phyloP scores from a whole-genome alignment of 805 yeast species.

The Wickerhamomyces xylosicus region DNA sequence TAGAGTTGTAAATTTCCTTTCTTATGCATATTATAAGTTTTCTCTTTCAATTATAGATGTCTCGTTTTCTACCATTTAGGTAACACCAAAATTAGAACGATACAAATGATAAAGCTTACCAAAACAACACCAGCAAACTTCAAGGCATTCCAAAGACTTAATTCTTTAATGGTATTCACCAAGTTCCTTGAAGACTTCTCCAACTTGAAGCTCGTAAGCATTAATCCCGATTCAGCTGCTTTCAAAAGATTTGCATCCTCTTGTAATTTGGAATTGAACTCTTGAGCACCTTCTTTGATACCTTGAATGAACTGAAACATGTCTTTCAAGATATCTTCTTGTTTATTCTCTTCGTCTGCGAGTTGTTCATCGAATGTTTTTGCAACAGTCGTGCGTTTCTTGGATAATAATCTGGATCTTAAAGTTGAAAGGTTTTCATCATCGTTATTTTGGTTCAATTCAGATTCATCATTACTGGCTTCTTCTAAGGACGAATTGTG shows the following conservation, averaged over 20 bases:
- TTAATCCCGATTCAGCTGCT: conserved; percentile 32
- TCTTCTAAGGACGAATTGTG: conserved; percentile 4
- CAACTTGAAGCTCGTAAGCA: conserved; percentile 26
- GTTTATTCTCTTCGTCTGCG: conserved; percentile 25
- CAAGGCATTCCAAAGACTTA: conserved; percentile 20
- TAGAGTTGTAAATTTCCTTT: too few species aligned
- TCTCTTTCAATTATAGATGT: too few species aligned
- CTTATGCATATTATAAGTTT: too few species aligned
- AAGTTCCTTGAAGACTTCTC: conserved; percentile 20
- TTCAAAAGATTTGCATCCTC: conserved; percentile 27
- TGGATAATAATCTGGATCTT: conserved; percentile 22
- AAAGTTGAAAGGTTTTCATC: conserved; percentile 23
- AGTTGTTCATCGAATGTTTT: conserved; percentile 23
- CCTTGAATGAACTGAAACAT: conserved; percentile 27
- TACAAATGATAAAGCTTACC: conserved; percentile 22
- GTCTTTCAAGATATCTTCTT: conserved; percentile 26
- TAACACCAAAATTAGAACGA: conserved; percentile 25
- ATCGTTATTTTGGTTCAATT: conserved; percentile 3
- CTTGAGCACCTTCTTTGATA: conserved; percentile 28
- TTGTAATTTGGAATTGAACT: conserved; percentile 27
- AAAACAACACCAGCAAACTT: conserved; percentile 18
- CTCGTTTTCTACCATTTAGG: conserved; percentile 24
- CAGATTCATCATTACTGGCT: conserved; percentile 7
- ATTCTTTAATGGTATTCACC: conserved; percentile 19
- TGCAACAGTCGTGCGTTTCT: conserved; percentile 6